Evolutionary conservation across 495 filamentous ascomycete species (phyloP).

Genomic region (Glonium stellatum): DNA sequence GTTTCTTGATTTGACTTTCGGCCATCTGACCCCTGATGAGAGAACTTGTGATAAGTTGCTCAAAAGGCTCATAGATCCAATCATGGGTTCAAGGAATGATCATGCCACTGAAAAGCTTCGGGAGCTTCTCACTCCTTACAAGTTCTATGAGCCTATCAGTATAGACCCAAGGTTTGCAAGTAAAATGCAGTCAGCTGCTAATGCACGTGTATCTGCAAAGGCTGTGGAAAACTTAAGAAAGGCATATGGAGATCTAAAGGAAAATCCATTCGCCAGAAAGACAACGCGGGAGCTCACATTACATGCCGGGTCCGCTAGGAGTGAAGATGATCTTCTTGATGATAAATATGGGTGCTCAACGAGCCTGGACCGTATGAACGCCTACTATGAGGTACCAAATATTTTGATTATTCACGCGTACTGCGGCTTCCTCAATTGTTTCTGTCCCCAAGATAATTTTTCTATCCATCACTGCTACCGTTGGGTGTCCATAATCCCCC

Average conservation of each 20-base stretch:
- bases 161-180: slow-evolving; percentile 7
- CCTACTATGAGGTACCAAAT: slow-evolving; percentile 1
- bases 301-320: too few relatives aligned
- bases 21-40: slow-evolving; percentile 7
- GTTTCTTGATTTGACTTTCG: slow-evolving; percentile 5
- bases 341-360: slow-evolving; percentile 25
- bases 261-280: too few relatives aligned
- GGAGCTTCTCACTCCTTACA: slow-evolving; percentile 9
- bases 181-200: background rate
- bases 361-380: background rate
- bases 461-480: too few relatives aligned
- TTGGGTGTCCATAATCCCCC: too few relatives aligned
- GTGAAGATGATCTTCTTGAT: too few relatives aligned
- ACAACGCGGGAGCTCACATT: too few relatives aligned
- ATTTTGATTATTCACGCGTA: slow-evolving; percentile 28
- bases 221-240: background rate
- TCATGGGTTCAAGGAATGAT: background rate
- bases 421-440: slow-evolving; percentile 2
- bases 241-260: background rate
- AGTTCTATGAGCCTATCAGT: slow-evolving; percentile 8
- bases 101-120: slow-evolving; percentile 1
- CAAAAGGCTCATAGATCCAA: slow-evolving; percentile 10
- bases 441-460: too few relatives aligned
- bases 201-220: background rate
- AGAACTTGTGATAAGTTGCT: slow-evolving; percentile 11